phyloP scores from a whole-genome alignment of 768 basidiomycete species.

The Auricularia sp. region DNA sequence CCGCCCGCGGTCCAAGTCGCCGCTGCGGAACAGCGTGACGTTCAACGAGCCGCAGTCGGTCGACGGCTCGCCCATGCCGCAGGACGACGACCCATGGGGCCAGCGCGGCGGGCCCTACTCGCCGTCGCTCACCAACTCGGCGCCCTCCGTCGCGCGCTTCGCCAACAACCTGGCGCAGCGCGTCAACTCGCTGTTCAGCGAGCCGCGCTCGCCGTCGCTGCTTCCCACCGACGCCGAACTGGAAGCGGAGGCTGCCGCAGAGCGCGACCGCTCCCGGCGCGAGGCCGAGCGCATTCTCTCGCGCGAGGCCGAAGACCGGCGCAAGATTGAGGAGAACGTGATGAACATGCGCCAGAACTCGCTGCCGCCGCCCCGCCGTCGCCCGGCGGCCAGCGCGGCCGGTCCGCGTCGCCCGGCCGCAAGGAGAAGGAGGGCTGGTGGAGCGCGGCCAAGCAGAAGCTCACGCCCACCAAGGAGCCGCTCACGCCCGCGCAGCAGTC shows the following conservation, averaged over 20 bases:
- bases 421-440: conserved; percentile 65
- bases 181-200: conserved; percentile 48
- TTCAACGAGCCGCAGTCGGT: conserved; percentile 23
- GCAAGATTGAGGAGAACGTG: conserved; percentile 64
- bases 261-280: conserved; percentile 62
- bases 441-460: conserved; percentile 58
- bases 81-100: conserved; percentile 21
- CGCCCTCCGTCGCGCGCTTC: conserved; percentile 59
- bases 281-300: conserved; percentile 73
- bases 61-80: conserved; percentile 7
- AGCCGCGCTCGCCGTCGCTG: conserved; percentile 20
- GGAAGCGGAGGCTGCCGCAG: conserved; percentile 69
- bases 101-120: conserved; percentile 33
- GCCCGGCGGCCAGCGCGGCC: conserved; percentile 30
- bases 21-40: conserved; percentile 54
- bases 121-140: conserved; percentile 38
- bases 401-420: conserved; percentile 53
- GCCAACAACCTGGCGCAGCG: conserved; percentile 67
- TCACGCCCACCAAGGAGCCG: conserved; percentile 67
- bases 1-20: conserved; percentile 29
- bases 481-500: conserved; percentile 82
- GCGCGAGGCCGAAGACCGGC: conserved; percentile 52
- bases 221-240: conserved; percentile 66
- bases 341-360: conserved; percentile 9
- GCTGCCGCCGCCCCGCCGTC: conserved; percentile 55